Evolutionary conservation across 495 filamentous ascomycete genomes (phyloP), one percentile per base, ranked within the genome.

Genomic region (Tuber indicum): DNA sequence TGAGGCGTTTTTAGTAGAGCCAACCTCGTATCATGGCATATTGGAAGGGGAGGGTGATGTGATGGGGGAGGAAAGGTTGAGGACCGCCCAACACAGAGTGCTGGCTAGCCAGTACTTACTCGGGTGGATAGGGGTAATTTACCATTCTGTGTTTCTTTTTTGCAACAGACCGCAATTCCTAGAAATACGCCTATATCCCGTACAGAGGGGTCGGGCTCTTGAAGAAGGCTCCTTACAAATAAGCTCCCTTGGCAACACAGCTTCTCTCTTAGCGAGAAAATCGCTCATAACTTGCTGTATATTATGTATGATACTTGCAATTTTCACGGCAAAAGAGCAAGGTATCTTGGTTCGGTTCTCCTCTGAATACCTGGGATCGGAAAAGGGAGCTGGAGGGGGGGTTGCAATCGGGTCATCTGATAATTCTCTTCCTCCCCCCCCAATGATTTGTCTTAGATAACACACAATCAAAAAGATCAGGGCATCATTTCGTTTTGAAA

Each of bases 401-500:
- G 52, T 10, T 2, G 26, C 4, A 66, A 66, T 66, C 62, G 77
- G 77, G 77, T 80, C 78, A 80, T 80, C 78, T 80, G 78, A 80
- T 80, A 80, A 80, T 58, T 47, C 41, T 41, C 16, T 12, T 66
- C 58, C 58, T 26, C 58, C 32, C 14, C 44, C 44, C 62, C 78
- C 74, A 77, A 26, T 74, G 78, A 80, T 80, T 36, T 80, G 77
- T 76, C 74, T 70, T 17, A 80, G 78, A 80, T 80, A 80, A 80
- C 71, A 12, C 41, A 39, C 72, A 44, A 66, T 36, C 58, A 62
- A 32, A 41, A 41, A 41, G 39, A 41, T 2, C 39, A 41, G 39
- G 39, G 1, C 39, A 41, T 41, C 39, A 1, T 43, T 43, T 43
- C 8, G 42, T 43, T 43, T 43, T 43, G 39, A 41, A 41, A 58